Percentiles rank a stretch among this genome's conserved stretches.
phyloP scores from a whole-genome alignment of 805 yeast species.

The Teunomyces tritomae region DNA sequence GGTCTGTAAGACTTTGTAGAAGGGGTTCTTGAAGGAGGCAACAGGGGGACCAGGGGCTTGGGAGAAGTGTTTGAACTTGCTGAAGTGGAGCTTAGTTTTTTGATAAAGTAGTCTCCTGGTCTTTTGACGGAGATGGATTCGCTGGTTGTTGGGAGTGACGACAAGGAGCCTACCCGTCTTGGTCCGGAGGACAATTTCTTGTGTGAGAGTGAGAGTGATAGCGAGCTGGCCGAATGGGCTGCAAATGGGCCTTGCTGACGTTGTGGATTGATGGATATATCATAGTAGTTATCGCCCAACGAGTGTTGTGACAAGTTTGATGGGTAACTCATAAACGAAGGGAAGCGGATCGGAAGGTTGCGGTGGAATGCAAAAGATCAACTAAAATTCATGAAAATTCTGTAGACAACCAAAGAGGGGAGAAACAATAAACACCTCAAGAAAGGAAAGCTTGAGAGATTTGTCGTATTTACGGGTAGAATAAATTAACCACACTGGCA shows the following conservation, averaged over 20 bases:
- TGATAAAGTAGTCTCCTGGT: slow-evolving; percentile 41
- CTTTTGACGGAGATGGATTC: slow-evolving; percentile 23
- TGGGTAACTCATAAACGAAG: slow-evolving; percentile 5
- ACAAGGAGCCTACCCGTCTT: slow-evolving; percentile 26
- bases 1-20: slow-evolving; percentile 17
- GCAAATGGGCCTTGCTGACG: neutral
- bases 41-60: neutral
- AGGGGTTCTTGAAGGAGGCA: neutral
- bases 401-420: neutral
- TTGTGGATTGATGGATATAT: slow-evolving; percentile 14
- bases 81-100: slow-evolving; percentile 23
- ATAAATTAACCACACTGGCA: neutral
- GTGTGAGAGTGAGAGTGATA: slow-evolving; percentile 6
- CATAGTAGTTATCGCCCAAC: slow-evolving; percentile 27
- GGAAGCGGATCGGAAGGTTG: neutral
- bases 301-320: slow-evolving; percentile 18
- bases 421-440: neutral
- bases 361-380: neutral
- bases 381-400: neutral
- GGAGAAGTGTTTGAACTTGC: slow-evolving; percentile 12
- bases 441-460: no score
- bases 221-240: slow-evolving; percentile 4
- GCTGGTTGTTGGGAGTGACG: slow-evolving; percentile 19
- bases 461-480: neutral
- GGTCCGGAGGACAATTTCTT: slow-evolving; percentile 21